A percentile compares a stretch with the other conserved stretches of the same genome.
Evolutionary conservation across 2,329 filamentous ascomycete genomes (phyloP).

Genomic region (Alternaria metachromatica): DNA sequence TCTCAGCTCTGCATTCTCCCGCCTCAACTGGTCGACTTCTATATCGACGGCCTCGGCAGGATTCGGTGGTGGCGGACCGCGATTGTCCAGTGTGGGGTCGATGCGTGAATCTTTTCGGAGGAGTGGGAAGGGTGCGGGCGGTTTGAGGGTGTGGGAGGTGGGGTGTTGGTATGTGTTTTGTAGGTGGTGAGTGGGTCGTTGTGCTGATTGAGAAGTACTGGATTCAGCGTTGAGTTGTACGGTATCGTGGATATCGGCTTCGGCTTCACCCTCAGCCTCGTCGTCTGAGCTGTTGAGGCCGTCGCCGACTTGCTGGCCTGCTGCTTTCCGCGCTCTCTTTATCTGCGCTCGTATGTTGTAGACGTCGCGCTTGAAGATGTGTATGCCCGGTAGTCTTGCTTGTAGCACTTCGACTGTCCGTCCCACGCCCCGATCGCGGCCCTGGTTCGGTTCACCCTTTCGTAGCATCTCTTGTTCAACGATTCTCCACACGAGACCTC

Average conservation of each 20-base stretch:
- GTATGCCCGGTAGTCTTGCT: constrained; percentile 38
- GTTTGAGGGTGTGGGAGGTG: background rate
- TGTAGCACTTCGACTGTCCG: constrained; percentile 41
- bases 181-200: background rate
- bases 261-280: constrained; percentile 8
- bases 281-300: constrained; percentile 26
- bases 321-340: constrained; percentile 38
- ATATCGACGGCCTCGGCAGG: background rate
- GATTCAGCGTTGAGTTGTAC: background rate
- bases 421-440: constrained; percentile 42
- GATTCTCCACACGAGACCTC: constrained; percentile 43
- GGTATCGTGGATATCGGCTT: background rate
- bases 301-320: constrained; percentile 35
- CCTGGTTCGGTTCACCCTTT: constrained; percentile 32
- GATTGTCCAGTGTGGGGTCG: constrained; percentile 29
- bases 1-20: constrained; percentile 32
- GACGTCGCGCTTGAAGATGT: constrained; percentile 46
- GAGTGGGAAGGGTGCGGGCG: background rate
- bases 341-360: constrained; percentile 47
- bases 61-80: constrained; percentile 10
- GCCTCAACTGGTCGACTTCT: constrained; percentile 30
- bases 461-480: constrained; percentile 45
- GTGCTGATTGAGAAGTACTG: background rate
- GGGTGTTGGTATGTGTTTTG: background rate
- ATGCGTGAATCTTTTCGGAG: constrained; percentile 10